These are phyloP conservation scores for Auxenochlorella pyrenoidosa DNA, from an alignment of 139 green algal genomes.

Conservation along the genomic window DNA sequence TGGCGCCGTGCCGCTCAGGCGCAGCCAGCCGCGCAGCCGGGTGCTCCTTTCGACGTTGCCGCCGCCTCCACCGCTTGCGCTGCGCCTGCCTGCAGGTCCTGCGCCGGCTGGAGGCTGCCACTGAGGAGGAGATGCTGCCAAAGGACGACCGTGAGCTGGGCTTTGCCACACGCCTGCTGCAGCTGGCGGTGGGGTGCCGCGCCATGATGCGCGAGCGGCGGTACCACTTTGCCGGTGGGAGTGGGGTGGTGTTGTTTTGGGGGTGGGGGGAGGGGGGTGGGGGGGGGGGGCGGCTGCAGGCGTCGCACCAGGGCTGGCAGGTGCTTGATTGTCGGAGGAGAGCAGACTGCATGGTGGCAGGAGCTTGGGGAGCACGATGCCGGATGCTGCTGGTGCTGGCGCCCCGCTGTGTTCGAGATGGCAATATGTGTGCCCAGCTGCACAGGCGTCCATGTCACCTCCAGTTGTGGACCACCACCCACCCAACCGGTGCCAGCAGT, in stretches of 20 bases:
- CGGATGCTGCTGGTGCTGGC: too few species aligned
- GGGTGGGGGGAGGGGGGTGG: too few species aligned
- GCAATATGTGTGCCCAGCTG: too few species aligned
- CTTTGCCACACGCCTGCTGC: conserved; percentile 75
- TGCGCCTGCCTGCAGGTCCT: conserved; percentile 55
- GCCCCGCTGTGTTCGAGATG: neutral
- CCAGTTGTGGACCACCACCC: neutral
- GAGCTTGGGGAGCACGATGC: too few species aligned
- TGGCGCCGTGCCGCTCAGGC: too few species aligned
- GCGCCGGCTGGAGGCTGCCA: conserved; percentile 41
- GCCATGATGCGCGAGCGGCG: conserved; percentile 44
- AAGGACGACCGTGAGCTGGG: conserved; percentile 56
- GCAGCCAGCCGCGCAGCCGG: too few species aligned
- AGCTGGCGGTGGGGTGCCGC: conserved; percentile 33
- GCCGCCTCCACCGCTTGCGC: too few species aligned
- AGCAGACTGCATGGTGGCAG: neutral
- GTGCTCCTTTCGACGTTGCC: too few species aligned
- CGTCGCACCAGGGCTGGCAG: too few species aligned
- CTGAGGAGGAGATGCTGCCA: conserved; percentile 54
- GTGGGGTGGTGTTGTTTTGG: too few species aligned
- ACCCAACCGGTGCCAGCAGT: neutral
- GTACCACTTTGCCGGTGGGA: conserved; percentile 38
- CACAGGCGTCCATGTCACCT: neutral
- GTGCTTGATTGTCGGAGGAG: too few species aligned
- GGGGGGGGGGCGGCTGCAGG: too few species aligned